Conservation (phyloP, 2,329 filamentous ascomycete species). For the Fusarium gaditjirri region DNA sequence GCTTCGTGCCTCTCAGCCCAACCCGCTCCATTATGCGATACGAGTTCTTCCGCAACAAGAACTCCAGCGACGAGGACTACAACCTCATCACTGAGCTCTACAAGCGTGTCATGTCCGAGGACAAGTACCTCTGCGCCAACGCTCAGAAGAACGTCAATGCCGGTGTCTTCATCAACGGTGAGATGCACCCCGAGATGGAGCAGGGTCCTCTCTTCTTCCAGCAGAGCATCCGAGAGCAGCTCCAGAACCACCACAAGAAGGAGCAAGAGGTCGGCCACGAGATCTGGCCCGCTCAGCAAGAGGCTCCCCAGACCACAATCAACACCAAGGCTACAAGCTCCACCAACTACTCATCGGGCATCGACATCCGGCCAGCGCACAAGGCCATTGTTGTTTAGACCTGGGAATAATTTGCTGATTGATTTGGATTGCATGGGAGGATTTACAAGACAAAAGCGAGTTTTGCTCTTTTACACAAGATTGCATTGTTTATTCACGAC, state of each 20-base stretch:
- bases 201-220: slow-evolving; percentile 69
- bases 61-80: slow-evolving; percentile 69
- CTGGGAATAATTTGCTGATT: not conserved
- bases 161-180: slow-evolving; percentile 70
- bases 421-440: not conserved
- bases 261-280: slow-evolving; percentile 58
- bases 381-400: slow-evolving; percentile 36
- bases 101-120: slow-evolving; percentile 71
- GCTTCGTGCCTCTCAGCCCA: slow-evolving; percentile 66
- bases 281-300: slow-evolving; percentile 63
- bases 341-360: slow-evolving; percentile 48
- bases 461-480: slow-evolving; percentile 31
- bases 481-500: slow-evolving; percentile 34
- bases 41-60: slow-evolving; percentile 71
- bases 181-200: slow-evolving; percentile 70
- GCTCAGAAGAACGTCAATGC: slow-evolving; percentile 70
- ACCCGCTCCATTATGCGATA: slow-evolving; percentile 67
- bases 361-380: slow-evolving; percentile 48
- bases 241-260: slow-evolving; percentile 58
- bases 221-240: slow-evolving; percentile 58
- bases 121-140: slow-evolving; percentile 69
- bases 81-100: slow-evolving; percentile 67
- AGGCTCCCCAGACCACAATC: slow-evolving; percentile 43
- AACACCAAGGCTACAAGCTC: slow-evolving; percentile 42
- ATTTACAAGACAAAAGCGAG: slow-evolving; percentile 31